Conservation (phyloP, 495 filamentous ascomycete genomes). For the Trichocladium antarcticum region DNA sequence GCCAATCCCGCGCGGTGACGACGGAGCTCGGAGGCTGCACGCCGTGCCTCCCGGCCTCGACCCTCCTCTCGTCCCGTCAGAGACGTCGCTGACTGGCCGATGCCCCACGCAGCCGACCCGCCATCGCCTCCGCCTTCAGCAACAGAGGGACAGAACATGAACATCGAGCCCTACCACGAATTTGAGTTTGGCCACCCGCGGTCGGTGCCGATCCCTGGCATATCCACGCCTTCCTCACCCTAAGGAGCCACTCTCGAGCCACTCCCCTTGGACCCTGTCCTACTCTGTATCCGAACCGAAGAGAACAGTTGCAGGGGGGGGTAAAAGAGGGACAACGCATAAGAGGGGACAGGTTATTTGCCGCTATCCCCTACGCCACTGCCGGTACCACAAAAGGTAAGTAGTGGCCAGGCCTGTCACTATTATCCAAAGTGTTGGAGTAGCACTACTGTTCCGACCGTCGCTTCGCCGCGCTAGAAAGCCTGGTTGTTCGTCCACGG, state of each 20-base stretch:
- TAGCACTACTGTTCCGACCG: no score
- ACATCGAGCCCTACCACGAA: conserved; percentile 2
- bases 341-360: no score
- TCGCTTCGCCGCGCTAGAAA: background rate
- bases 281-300: no score
- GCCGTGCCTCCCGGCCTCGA: background rate
- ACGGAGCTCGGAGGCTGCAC: background rate
- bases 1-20: background rate
- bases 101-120: background rate
- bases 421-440: no score
- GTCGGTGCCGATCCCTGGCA: conserved; percentile 10
- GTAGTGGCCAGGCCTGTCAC: no score
- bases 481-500: background rate
- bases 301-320: no score
- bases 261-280: no score
- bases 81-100: background rate
- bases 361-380: no score
- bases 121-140: background rate
- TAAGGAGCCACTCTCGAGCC: background rate
- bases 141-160: background rate
- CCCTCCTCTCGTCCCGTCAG: background rate
- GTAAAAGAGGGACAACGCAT: no score
- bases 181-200: conserved; percentile 10
- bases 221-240: background rate
- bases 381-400: no score